These are phyloP conservation scores for Ceratocystis lukuohia DNA, from an alignment of 2,329 filamentous ascomycete genomes.

Conservation along the genomic window DNA sequence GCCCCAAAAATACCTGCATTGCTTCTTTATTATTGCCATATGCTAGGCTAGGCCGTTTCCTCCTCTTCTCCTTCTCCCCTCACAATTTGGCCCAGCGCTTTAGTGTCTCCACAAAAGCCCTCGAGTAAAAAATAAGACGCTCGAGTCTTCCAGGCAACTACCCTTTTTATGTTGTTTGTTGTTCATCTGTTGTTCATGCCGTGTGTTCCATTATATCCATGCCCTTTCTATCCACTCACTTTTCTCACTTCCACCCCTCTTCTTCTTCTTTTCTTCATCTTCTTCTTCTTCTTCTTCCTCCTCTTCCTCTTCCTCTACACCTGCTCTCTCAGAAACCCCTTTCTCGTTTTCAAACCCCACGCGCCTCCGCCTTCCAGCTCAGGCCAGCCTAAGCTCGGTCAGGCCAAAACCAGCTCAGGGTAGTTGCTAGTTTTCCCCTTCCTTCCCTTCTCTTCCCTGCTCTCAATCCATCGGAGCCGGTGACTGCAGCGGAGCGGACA, in stretches of 20 bases:
- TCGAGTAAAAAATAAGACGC: neutral
- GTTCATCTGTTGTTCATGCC: slow-evolving; percentile 5
- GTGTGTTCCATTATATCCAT: neutral
- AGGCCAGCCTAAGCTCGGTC: neutral
- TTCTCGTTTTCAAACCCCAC: neutral
- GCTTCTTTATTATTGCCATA: neutral
- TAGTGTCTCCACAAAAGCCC: neutral
- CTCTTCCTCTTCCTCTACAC: neutral
- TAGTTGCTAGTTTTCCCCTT: neutral
- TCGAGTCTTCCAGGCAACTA: slow-evolving; percentile 4
- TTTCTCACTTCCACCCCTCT: neutral
- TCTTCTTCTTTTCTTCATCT: neutral
- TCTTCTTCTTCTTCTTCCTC: neutral
- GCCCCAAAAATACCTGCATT: neutral
- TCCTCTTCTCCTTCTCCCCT: neutral
- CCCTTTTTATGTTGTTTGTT: neutral
- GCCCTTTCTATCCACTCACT: neutral
- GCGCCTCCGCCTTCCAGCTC: neutral
- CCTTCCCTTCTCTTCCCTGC: neutral
- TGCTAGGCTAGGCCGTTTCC: neutral
- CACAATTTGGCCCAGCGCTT: neutral
- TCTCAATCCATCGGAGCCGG: neutral
- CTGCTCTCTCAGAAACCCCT: neutral
- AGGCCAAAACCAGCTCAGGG: neutral
- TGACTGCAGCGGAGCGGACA: neutral